These are phyloP conservation scores for Teratosphaeria nubilosa DNA, from an alignment of 2,329 filamentous ascomycete species.

Conservation along the genomic window DNA sequence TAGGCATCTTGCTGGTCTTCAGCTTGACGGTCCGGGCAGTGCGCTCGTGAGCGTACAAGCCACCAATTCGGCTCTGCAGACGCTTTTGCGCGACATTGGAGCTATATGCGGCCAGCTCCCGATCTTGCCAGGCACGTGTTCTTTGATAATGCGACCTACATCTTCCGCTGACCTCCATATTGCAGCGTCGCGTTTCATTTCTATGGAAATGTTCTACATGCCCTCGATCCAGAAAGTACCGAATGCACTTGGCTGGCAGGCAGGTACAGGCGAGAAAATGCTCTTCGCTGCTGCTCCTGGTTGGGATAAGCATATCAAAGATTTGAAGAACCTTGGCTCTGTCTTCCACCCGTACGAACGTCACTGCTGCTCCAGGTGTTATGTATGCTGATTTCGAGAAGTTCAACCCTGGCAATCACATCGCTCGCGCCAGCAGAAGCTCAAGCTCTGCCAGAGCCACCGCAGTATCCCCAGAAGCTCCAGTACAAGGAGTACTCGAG, in stretches of 20 bases:
- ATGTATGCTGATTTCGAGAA: background rate
- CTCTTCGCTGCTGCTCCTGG: slow-evolving; percentile 28
- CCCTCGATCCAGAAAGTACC: slow-evolving; percentile 30
- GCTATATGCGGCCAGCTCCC: slow-evolving; percentile 30
- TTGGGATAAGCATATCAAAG: slow-evolving; percentile 28
- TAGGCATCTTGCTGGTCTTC: slow-evolving; percentile 14
- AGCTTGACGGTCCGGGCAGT: slow-evolving; percentile 21
- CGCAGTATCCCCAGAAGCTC: background rate
- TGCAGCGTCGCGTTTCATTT: slow-evolving; percentile 31
- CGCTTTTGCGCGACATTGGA: slow-evolving; percentile 33
- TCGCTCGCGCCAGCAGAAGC: slow-evolving; percentile 3
- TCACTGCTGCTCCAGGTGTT: no score
- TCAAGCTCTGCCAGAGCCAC: background rate
- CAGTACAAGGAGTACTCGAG: background rate
- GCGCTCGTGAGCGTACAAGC: slow-evolving; percentile 28
- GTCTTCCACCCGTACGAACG: slow-evolving; percentile 30
- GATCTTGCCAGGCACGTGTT: slow-evolving; percentile 31
- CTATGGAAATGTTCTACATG: slow-evolving; percentile 36
- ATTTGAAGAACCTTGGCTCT: slow-evolving; percentile 25
- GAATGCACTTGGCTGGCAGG: slow-evolving; percentile 33
- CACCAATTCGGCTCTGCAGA: slow-evolving; percentile 33
- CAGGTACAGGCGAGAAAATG: slow-evolving; percentile 20
- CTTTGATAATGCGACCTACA: background rate
- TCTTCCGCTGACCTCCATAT: background rate
- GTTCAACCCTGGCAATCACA: slow-evolving; percentile 13